Evolutionary conservation across 345 rosid genomes (phyloP).

Genomic region (Anacardium occidentale): DNA sequence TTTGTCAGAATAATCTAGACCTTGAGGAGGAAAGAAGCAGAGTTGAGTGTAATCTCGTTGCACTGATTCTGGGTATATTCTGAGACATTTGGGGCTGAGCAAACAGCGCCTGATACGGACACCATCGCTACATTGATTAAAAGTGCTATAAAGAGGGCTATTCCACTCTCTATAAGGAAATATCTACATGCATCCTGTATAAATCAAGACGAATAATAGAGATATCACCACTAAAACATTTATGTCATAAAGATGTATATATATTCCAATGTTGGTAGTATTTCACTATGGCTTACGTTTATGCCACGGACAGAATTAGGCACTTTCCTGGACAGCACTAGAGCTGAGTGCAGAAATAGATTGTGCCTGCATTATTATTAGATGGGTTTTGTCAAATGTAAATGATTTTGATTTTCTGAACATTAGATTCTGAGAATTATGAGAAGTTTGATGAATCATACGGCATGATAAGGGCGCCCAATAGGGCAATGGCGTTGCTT

Average conservation of each 20-base stretch:
- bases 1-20: conserved; percentile 17
- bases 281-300: conserved; percentile 31
- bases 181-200: conserved; percentile 57
- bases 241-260: neutral
- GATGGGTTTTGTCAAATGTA: neutral
- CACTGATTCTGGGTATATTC: conserved; percentile 27
- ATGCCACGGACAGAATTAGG: conserved; percentile 48
- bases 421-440: neutral
- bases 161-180: conserved; percentile 62
- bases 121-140: conserved; percentile 56
- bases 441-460: conserved; percentile 15
- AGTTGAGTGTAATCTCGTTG: conserved; percentile 51
- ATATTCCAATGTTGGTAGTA: neutral
- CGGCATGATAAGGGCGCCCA: conserved; percentile 57
- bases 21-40: conserved; percentile 74
- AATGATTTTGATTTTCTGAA: too few relatives aligned
- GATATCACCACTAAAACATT: neutral
- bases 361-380: conserved; percentile 35
- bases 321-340: conserved; percentile 45
- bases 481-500: conserved; percentile 43
- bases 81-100: conserved; percentile 35
- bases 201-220: neutral
- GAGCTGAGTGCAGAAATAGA: conserved; percentile 54
- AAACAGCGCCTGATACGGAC: conserved; percentile 58
- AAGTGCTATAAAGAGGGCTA: conserved; percentile 61